These are phyloP conservation scores for Cucumis melo DNA, from an alignment of 306 rosid species.

Conservation along the genomic window DNA sequence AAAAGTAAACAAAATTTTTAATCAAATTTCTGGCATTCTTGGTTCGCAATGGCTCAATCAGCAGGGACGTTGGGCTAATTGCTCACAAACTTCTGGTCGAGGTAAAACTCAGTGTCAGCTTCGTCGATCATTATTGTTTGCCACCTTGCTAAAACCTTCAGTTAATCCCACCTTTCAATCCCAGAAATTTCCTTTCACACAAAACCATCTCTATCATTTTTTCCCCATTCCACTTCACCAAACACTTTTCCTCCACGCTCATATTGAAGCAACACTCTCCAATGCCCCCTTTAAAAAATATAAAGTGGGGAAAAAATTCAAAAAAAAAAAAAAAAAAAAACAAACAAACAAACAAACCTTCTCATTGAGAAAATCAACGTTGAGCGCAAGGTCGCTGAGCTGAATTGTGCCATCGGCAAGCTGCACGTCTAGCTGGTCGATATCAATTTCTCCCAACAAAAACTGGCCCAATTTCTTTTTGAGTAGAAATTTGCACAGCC, in stretches of 20 bases:
- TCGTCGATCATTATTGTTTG: too few species aligned
- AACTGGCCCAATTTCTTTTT: slow-evolving; percentile 92
- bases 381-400: slow-evolving; percentile 83
- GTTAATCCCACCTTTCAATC: too few species aligned
- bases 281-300: neutral
- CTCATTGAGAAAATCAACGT: slow-evolving; percentile 63
- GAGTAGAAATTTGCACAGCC: slow-evolving; percentile 69
- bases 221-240: neutral
- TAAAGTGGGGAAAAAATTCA: neutral
- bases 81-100: too few species aligned
- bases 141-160: too few species aligned
- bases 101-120: too few species aligned
- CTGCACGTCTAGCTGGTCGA: slow-evolving; percentile 88
- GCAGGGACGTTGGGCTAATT: too few species aligned
- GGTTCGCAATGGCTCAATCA: too few species aligned
- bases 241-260: neutral
- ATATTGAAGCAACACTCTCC: neutral
- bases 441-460: slow-evolving; percentile 75
- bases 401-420: slow-evolving; percentile 71
- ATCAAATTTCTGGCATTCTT: too few species aligned
- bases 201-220: too few species aligned
- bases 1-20: too few species aligned
- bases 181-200: too few species aligned
- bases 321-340: neutral
- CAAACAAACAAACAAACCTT: slow-evolving; percentile 31